These are phyloP conservation scores for Lecanicillium sp. DNA, from an alignment of 2,329 filamentous ascomycete species.

Conservation along the genomic window DNA sequence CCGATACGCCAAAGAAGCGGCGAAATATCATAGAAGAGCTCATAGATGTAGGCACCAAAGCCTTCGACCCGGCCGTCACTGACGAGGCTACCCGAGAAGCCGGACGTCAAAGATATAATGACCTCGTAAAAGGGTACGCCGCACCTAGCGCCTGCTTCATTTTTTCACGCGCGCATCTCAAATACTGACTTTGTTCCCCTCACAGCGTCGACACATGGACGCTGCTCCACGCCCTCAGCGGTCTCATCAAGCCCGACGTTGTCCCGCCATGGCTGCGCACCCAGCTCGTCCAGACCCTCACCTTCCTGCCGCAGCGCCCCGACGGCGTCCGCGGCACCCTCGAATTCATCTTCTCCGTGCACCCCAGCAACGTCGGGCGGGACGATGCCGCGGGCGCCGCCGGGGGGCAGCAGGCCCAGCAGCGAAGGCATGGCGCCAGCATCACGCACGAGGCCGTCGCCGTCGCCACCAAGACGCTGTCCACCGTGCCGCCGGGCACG, in stretches of 20 bases:
- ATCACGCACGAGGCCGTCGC: conserved; percentile 64
- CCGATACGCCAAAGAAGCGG: conserved; percentile 17
- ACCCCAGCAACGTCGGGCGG: conserved; percentile 45
- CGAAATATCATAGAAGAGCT: conserved; percentile 29
- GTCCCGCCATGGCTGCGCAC: conserved; percentile 55
- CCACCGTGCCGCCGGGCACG: conserved; percentile 51
- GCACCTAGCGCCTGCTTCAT: not conserved
- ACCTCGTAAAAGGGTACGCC: conserved; percentile 44
- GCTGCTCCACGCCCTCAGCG: conserved; percentile 56
- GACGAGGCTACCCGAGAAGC: conserved; percentile 28
- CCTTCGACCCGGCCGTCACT: conserved; percentile 41
- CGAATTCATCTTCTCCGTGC: conserved; percentile 66
- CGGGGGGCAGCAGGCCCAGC: conserved; percentile 40
- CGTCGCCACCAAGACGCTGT: conserved; percentile 56
- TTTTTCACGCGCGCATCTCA: not conserved
- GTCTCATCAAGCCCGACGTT: conserved; percentile 55
- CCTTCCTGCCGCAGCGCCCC: conserved; percentile 53
- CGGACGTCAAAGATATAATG: conserved; percentile 35
- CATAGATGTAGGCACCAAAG: conserved; percentile 38
- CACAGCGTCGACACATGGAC: conserved; percentile 37
- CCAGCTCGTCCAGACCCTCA: conserved; percentile 51
- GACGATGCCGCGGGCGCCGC: conserved; percentile 35
- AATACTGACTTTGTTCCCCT: not conserved
- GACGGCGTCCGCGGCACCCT: conserved; percentile 62
- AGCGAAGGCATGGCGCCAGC: conserved; percentile 52